These are phyloP conservation scores for Phalaenopsis aphrodite DNA, from an alignment of 106 monocot genomes.

Conservation along the genomic window DNA sequence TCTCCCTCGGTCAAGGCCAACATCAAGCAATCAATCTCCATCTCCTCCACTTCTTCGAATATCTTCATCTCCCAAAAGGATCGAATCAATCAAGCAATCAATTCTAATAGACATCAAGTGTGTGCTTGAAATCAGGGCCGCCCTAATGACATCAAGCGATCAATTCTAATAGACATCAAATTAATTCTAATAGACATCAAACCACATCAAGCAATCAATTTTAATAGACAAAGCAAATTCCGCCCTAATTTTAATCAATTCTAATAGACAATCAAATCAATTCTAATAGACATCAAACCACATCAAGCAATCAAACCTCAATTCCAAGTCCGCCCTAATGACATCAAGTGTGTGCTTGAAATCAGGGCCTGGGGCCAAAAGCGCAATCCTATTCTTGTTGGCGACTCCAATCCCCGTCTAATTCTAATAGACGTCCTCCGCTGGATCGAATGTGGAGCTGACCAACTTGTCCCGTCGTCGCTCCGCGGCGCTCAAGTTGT, in stretches of 20 bases:
- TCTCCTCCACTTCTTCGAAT: slow-evolving; percentile 12
- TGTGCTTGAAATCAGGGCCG: too few relatives aligned
- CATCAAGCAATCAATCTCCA: slow-evolving; percentile 46
- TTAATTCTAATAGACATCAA: too few relatives aligned
- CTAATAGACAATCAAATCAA: too few relatives aligned
- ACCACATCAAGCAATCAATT: too few relatives aligned
- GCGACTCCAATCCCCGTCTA: slow-evolving; percentile 33
- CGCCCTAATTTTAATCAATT: too few relatives aligned
- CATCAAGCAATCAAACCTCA: too few relatives aligned
- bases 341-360: slow-evolving; percentile 21
- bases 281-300: too few relatives aligned
- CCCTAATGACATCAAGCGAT: too few relatives aligned
- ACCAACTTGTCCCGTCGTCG: not conserved
- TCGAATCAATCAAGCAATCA: too few relatives aligned
- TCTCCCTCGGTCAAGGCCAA: slow-evolving; percentile 54
- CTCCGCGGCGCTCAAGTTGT: slow-evolving; percentile 16
- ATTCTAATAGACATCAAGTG: too few relatives aligned
- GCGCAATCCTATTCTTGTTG: slow-evolving; percentile 66
- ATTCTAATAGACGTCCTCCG: slow-evolving; percentile 33
- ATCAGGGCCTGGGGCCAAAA: slow-evolving; percentile 30
- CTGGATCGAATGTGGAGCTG: slow-evolving; percentile 17
- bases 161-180: too few relatives aligned
- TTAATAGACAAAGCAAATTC: too few relatives aligned
- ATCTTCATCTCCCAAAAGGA: not conserved
- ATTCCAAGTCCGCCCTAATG: not conserved